Conservation (phyloP, 1,284 basidiomycete genomes). For the Boletus subluridellus region DNA sequence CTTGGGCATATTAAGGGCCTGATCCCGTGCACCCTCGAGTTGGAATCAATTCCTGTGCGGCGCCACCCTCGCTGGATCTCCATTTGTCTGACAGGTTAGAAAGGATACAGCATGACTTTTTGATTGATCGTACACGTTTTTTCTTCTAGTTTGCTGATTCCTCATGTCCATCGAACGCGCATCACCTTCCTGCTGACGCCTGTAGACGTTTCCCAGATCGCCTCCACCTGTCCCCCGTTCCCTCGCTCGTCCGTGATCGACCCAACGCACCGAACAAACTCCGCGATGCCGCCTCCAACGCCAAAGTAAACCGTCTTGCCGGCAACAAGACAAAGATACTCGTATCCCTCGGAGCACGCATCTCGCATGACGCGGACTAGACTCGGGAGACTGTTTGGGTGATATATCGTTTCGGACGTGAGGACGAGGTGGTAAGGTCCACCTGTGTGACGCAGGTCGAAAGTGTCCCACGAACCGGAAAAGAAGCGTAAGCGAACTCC, state of each 20-base stretch:
- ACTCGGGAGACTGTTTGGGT: conserved; percentile 62
- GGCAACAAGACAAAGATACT: conserved; percentile 63
- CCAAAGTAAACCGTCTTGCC: conserved; percentile 96
- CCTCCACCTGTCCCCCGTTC: conserved; percentile 33
- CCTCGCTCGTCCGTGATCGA: conserved; percentile 20
- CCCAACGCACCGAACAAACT: conserved; percentile 63
- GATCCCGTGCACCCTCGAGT: not conserved
- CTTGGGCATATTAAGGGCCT: not conserved
- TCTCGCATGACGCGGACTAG: conserved; percentile 55
- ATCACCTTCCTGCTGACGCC: conserved; percentile 70
- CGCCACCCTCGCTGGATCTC: not conserved
- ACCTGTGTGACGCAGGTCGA: conserved; percentile 32
- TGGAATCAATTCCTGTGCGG: not conserved
- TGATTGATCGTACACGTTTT: not conserved
- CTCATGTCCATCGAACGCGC: conserved; percentile 50
- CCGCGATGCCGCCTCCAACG: conserved; percentile 84
- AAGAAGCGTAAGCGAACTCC: conserved; percentile 72
- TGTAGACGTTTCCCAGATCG: conserved; percentile 52
- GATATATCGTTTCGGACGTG: conserved; percentile 93
- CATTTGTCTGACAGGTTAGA: not conserved
- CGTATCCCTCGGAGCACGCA: conserved; percentile 7
- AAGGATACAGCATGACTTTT: not conserved
- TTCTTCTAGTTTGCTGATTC: not conserved
- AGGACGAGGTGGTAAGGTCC: conserved; percentile 68
- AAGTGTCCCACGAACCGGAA: conserved; percentile 75